Conservation (phyloP, 305 asterid genomes). For the Rubia balearica region DNA sequence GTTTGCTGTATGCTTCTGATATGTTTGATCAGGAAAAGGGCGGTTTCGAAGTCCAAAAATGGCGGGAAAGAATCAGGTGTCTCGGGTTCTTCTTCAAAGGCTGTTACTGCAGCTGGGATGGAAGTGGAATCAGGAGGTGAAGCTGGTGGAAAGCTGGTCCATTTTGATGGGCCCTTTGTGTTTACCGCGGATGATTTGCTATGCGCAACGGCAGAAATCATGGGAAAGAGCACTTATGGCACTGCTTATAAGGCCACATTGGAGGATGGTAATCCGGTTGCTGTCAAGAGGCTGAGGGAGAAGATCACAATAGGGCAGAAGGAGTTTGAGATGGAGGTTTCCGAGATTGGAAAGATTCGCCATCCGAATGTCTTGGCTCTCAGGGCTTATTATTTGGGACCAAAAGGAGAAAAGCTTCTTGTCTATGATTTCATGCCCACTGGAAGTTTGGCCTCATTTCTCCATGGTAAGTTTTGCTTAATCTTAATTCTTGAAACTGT, state of each 20-base stretch:
- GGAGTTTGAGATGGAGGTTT: slow-evolving; percentile 40
- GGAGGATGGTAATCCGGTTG: slow-evolving; percentile 39
- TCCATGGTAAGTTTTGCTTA: slow-evolving; percentile 31
- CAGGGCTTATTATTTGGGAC: slow-evolving; percentile 49
- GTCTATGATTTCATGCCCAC: slow-evolving; percentile 39
- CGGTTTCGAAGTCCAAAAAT: slow-evolving; percentile 32
- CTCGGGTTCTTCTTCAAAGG: slow-evolving; percentile 24
- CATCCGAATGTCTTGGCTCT: slow-evolving; percentile 36
- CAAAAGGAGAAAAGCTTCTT: slow-evolving; percentile 55
- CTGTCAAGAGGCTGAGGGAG: slow-evolving; percentile 45
- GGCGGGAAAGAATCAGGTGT: slow-evolving; percentile 25
- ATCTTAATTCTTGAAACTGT: neutral
- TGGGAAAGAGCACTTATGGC: slow-evolving; percentile 47
- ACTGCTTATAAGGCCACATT: slow-evolving; percentile 45
- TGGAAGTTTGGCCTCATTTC: slow-evolving; percentile 46
- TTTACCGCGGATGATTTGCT: slow-evolving; percentile 39
- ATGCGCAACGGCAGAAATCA: slow-evolving; percentile 47
- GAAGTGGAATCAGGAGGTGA: slow-evolving; percentile 36
- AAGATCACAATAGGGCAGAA: slow-evolving; percentile 43
- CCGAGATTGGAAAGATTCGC: slow-evolving; percentile 38
- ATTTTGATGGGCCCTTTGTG: slow-evolving; percentile 45
- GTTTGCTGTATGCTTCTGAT: slow-evolving; percentile 39
- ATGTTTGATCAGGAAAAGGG: slow-evolving; percentile 54
- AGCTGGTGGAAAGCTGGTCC: slow-evolving; percentile 45
- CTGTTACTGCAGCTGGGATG: slow-evolving; percentile 22